phyloP scores from a whole-genome alignment of 306 rosid genomes.

The Oxytropis ochrocephala region DNA sequence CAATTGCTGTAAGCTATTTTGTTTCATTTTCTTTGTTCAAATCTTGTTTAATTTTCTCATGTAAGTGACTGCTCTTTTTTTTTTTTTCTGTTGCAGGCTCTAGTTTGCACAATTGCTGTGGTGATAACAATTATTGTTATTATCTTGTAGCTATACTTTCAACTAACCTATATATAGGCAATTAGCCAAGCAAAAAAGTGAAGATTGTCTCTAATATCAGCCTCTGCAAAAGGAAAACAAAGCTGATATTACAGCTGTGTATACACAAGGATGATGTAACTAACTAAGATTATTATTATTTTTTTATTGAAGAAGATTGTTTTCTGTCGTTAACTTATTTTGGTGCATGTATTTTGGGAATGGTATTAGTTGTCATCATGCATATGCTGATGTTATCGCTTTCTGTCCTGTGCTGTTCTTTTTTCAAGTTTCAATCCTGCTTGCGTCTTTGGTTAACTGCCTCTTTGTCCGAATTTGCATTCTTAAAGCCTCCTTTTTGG shows the following conservation, averaged over 20 bases:
- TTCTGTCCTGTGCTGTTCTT: not conserved
- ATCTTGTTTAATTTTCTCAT: not conserved
- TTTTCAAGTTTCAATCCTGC: not conserved
- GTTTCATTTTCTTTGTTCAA: not conserved
- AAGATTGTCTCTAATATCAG: not conserved
- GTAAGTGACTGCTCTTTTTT: not conserved
- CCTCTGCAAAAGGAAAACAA: slow-evolving; percentile 14
- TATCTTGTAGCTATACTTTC: slow-evolving; percentile 16
- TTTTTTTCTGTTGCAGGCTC: slow-evolving; percentile 50
- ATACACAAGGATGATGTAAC: not conserved
- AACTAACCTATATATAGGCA: slow-evolving; percentile 11
- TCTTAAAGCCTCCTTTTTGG: not conserved
- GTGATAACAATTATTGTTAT: slow-evolving; percentile 30
- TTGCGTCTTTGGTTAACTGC: not conserved
- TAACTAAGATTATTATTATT: not conserved
- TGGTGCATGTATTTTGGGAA: not conserved
- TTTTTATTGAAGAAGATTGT: not conserved
- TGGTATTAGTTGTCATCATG: not conserved
- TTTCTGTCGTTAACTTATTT: not conserved
- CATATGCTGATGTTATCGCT: not conserved
- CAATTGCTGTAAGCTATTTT: slow-evolving; percentile 57
- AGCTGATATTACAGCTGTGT: slow-evolving; percentile 9
- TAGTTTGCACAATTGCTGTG: slow-evolving; percentile 42
- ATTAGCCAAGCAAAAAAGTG: not conserved
- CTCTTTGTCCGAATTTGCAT: not conserved